Evolutionary conservation across 2,329 filamentous ascomycete species (phyloP).

Genomic region (Pseudogymnoascus sp.): DNA sequence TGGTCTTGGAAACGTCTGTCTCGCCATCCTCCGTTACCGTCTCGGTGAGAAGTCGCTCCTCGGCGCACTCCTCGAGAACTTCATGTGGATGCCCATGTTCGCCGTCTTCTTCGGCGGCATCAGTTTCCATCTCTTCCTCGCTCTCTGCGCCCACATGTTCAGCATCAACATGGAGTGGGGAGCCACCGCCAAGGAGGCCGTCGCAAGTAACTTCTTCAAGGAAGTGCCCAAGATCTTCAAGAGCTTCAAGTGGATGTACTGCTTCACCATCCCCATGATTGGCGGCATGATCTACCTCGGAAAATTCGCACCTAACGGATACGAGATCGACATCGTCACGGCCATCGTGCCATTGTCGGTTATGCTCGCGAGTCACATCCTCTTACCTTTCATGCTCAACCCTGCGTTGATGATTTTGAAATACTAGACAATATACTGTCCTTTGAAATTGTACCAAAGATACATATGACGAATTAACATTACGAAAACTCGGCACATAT

Average conservation of each 20-base stretch:
- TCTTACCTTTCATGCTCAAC: constrained; percentile 52
- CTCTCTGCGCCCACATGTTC: constrained; percentile 36
- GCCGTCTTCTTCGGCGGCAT: constrained; percentile 38
- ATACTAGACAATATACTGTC: background rate
- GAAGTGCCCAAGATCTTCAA: constrained; percentile 49
- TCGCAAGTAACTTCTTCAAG: constrained; percentile 47
- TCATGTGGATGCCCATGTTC: constrained; percentile 42
- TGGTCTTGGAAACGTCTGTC: constrained; percentile 46
- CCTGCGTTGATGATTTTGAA: constrained; percentile 56
- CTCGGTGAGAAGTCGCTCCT: constrained; percentile 46
- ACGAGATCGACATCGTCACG: constrained; percentile 50
- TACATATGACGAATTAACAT: background rate
- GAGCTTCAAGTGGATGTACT: constrained; percentile 47
- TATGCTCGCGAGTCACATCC: constrained; percentile 44
- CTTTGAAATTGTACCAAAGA: background rate
- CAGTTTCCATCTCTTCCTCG: constrained; percentile 36
- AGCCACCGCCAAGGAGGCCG: constrained; percentile 51
- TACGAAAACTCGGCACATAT: background rate
- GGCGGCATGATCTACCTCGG: constrained; percentile 25
- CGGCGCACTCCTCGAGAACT: constrained; percentile 44
- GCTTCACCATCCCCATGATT: constrained; percentile 18
- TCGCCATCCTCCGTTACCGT: constrained; percentile 57
- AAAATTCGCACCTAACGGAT: constrained; percentile 31
- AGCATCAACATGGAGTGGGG: constrained; percentile 42
- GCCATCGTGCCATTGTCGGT: constrained; percentile 52